Evolutionary conservation across 2,329 filamentous ascomycete species (phyloP), one percentile per base, ranked within the genome.

Genomic region (Magnaporthiopsis incrustans): DNA sequence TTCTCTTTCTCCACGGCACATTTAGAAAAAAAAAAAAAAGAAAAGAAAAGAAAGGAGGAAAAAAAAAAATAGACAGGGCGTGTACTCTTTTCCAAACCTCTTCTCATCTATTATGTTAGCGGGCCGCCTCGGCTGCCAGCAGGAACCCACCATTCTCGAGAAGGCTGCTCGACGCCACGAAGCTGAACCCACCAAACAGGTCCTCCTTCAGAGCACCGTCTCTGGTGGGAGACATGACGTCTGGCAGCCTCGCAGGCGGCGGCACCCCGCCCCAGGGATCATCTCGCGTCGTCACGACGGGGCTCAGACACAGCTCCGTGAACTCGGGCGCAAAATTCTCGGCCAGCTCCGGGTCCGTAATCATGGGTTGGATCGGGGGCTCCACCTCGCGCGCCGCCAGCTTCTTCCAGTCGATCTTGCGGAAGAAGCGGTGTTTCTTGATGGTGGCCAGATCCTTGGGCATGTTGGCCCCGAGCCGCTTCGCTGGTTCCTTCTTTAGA

Each of bases 301-400:
- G 92, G 73, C 90, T 96, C 63, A 98, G 81, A 4, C 91, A 85
- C 67, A 97, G 77, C 64, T 90, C 87, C 0, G 94, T 99, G 74
- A 99, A 99, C 73, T 97, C 92, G n/a, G 82, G 81, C 0, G 90
- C 85, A 77, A 99, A 99, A 77, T 99, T 99, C 83, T 99, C 96
- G 0, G 95, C 95, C 59, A 97, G 82, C 74, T 96, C 93, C 0
- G 95, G 95, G 71, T 99, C 92, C 0, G 95, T 98, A 72, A 99
- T 94, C 71, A 98, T 82, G 22, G 95, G 95, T 73, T 90, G 86
- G 70, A 99, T 98, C 0, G 95, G 95, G 1, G 95, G 90, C 70
- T 91, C 89, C 60, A 97, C 70, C 76, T 97, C 91, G 50, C 94
- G 85, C 33, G 85, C 86, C 67, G 90, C 92, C 18, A 99, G 84